Percentiles rank a stretch among this genome's conserved stretches.
Conservation (phyloP, 1,284 basidiomycete genomes). For the Hypsizygus ulmarius region DNA sequence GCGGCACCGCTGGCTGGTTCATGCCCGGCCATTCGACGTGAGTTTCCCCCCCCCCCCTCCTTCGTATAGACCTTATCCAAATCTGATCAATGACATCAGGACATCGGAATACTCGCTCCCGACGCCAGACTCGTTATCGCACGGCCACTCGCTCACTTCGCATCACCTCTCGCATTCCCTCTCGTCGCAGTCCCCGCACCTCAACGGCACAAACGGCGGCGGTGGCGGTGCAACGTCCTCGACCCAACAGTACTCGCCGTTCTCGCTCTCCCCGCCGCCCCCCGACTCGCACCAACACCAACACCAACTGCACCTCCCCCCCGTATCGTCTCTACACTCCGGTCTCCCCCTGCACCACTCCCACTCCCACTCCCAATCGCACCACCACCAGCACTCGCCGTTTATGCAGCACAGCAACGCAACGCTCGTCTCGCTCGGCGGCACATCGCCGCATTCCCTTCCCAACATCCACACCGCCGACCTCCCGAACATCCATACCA, state of each 20-base stretch:
- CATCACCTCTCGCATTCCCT: slow-evolving; percentile 20
- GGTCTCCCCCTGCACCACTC: slow-evolving; percentile 8
- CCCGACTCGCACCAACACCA: slow-evolving; percentile 7
- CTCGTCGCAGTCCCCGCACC: slow-evolving; percentile 22
- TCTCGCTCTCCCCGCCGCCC: slow-evolving; percentile 27
- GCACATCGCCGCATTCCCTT: slow-evolving; percentile 14
- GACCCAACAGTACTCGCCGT: slow-evolving; percentile 29
- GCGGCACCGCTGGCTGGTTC: slow-evolving; percentile 21
- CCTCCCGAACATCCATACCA: slow-evolving; percentile 17
- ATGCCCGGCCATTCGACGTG: slow-evolving; percentile 19
- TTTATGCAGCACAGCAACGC: not conserved
- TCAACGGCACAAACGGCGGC: slow-evolving; percentile 14
- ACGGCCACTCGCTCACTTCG: slow-evolving; percentile 23
- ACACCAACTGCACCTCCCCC: slow-evolving; percentile 24
- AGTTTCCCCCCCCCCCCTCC: not conserved
- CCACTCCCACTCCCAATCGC: slow-evolving; percentile 14
- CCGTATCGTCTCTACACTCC: slow-evolving; percentile 17
- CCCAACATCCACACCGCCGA: slow-evolving; percentile 18
- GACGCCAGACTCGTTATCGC: slow-evolving; percentile 36
- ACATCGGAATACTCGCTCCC: slow-evolving; percentile 34
- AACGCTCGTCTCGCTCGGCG: not conserved
- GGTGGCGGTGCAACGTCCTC: too few species aligned
- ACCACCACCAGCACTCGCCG: slow-evolving; percentile 9
- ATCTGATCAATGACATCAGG: slow-evolving; percentile 1
- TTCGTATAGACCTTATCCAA: too few species aligned